A percentile compares a stretch with the other conserved stretches of the same genome.
These are phyloP conservation scores for Diaporthe batatas DNA, from an alignment of 2,329 filamentous ascomycete species.

Conservation along the genomic window DNA sequence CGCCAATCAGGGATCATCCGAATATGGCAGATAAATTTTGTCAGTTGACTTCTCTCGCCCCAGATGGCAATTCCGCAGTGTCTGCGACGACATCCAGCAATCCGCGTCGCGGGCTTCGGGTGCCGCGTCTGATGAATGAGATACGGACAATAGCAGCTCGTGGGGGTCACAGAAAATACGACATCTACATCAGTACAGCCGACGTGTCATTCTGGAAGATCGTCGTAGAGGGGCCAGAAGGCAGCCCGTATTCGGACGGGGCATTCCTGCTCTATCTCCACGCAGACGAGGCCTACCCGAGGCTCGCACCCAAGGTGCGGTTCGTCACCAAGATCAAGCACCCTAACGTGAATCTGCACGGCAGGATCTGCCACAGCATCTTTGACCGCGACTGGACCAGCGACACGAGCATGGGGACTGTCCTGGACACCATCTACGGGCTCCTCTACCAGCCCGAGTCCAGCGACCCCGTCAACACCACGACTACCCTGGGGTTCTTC, in stretches of 20 bases:
- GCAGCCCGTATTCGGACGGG: conserved; percentile 63
- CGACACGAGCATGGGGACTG: conserved; percentile 43
- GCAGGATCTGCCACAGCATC: conserved; percentile 73
- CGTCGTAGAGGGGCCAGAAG: conserved; percentile 50
- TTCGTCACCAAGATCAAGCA: conserved; percentile 86
- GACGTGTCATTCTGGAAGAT: conserved; percentile 57
- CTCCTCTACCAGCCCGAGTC: conserved; percentile 43
- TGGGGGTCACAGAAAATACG: conserved; percentile 40
- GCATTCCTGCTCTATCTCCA: conserved; percentile 83
- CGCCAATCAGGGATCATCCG: conserved; percentile 20
- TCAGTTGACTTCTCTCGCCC: not conserved
- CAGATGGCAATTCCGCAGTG: not conserved
- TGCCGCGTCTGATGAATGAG: conserved; percentile 28
- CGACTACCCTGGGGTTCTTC: conserved; percentile 1
- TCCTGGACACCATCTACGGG: conserved; percentile 43
- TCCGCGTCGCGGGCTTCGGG: not conserved
- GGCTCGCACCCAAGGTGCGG: conserved; percentile 82
- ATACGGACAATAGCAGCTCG: conserved; percentile 14
- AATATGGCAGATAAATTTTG: conserved; percentile 24
- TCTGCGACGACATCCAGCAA: not conserved
- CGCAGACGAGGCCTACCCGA: conserved; percentile 82
- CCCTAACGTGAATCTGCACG: conserved; percentile 82
- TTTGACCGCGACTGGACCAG: conserved; percentile 44
- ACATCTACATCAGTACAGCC: conserved; percentile 54
- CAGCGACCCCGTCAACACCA: conserved; percentile 41